Evolutionary conservation across 306 rosid species (phyloP).

Genomic region (Cicer cuneatum): DNA sequence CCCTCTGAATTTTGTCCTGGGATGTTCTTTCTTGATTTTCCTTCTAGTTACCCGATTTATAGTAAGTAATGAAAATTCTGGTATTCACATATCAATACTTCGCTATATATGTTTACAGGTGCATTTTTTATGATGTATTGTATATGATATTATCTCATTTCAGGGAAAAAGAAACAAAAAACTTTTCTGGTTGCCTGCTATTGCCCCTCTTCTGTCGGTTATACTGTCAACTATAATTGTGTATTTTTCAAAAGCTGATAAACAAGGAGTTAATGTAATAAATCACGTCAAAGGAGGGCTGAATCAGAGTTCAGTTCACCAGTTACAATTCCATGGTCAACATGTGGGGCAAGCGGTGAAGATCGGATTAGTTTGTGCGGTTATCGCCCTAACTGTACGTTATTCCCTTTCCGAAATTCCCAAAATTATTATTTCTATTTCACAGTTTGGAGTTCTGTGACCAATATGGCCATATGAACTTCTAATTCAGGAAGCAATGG

Average conservation of each 20-base stretch:
- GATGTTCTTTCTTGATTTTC: constrained; percentile 78
- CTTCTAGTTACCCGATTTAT: constrained; percentile 66
- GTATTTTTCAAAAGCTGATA: constrained; percentile 70
- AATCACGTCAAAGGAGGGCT: constrained; percentile 71
- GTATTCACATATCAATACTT: neutral
- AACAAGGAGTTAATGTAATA: constrained; percentile 73
- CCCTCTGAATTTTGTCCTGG: constrained; percentile 76
- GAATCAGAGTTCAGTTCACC: constrained; percentile 69
- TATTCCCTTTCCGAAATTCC: neutral
- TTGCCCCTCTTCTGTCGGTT: constrained; percentile 78
- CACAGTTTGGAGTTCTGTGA: neutral
- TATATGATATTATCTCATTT: constrained; percentile 5
- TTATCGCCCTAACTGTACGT: constrained; percentile 80
- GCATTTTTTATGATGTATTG: constrained; percentile 4
- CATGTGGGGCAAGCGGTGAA: constrained; percentile 75
- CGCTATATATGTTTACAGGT: neutral
- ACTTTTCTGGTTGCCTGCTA: constrained; percentile 79
- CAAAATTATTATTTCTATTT: neutral
- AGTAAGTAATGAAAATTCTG: constrained; percentile 55
- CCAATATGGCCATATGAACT: constrained; percentile 22
- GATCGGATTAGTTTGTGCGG: constrained; percentile 69
- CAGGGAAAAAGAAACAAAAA: constrained; percentile 82
- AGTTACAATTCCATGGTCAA: constrained; percentile 63
- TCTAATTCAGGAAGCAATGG: constrained; percentile 63
- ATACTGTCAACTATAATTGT: constrained; percentile 74